These are phyloP conservation scores for Helminthosporium solani DNA, from an alignment of 2,329 filamentous ascomycete species.

Conservation along the genomic window DNA sequence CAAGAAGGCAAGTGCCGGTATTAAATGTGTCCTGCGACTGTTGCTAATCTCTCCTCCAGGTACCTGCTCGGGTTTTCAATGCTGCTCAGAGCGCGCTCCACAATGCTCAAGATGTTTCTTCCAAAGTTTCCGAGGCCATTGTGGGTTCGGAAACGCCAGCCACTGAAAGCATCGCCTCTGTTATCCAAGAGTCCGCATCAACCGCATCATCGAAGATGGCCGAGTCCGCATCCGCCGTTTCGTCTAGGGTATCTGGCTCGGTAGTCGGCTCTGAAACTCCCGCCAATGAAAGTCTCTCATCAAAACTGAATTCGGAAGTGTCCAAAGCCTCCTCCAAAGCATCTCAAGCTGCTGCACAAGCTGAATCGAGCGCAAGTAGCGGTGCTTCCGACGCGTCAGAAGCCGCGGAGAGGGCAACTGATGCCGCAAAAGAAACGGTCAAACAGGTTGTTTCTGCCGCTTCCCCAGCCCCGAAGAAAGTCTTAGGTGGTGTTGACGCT, in stretches of 20 bases:
- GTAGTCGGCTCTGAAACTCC: constrained; percentile 14
- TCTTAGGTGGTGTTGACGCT: constrained; percentile 57
- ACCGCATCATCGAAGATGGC: constrained; percentile 35
- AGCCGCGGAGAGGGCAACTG: constrained; percentile 17
- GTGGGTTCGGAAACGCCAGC: constrained; percentile 34
- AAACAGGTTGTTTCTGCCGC: constrained; percentile 26
- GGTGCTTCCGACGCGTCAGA: constrained; percentile 20
- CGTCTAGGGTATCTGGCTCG: constrained; percentile 25
- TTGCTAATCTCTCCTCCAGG: constrained; percentile 19
- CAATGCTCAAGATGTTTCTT: constrained; percentile 40
- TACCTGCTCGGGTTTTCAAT: constrained; percentile 57
- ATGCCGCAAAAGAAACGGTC: constrained; percentile 21
- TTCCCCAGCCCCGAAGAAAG: constrained; percentile 47
- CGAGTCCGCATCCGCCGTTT: constrained; percentile 23
- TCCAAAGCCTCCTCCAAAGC: constrained; percentile 27
- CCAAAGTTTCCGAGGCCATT: constrained; percentile 39
- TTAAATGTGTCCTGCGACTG: not conserved
- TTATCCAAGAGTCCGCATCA: constrained; percentile 39
- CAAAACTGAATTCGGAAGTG: constrained; percentile 10
- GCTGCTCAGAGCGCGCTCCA: constrained; percentile 46
- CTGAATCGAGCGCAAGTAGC: constrained; percentile 13
- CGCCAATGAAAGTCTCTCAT: constrained; percentile 16
- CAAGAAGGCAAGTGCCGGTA: constrained; percentile 43
- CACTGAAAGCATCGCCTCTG: constrained; percentile 40
- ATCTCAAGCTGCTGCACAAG: constrained; percentile 18